Base-by-base conservation (phyloP, 1,139 yeast genomes). In the Debaryomyces sp. region DNA sequence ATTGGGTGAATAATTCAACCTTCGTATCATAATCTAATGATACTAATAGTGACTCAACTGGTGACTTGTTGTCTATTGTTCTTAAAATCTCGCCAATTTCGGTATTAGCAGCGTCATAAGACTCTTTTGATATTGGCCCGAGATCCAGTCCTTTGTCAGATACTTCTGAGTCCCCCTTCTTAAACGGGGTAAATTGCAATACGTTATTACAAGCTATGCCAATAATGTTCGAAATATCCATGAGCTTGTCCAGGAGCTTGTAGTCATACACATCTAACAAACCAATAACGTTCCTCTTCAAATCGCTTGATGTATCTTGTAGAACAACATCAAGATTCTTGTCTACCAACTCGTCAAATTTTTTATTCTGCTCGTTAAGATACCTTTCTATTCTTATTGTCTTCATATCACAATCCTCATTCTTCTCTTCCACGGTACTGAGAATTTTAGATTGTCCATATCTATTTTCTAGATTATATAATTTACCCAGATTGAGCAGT, bases 291-390 rank as follows among this genome's bases (percentile, higher is more conserved):
- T 41, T 41, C 21, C 22, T 23, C 23, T 43, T 35, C 13, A 46
- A 45, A 8, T 45, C 50, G 8, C 35, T 30, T 10, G 42, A 50
- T 13, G 51, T 49, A 34, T 53, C 56, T 44, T 61, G 64, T 46
- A 67, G 55, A 9, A 67, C 71, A 12, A 56, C 59, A 37, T 62
- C 66, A 22, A 71, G 48, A 51, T 75, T 75, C 22, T 68, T 64
- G 44, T 64, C 60, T 36, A 75, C 73, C 30, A 75, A 62, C 15
- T 62, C 58, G 52, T 73, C 72, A 54, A 75, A 74, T 54, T 71
- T 73, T 35, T 58, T 58, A 54, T 71, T 70, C 52, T 75, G 80
- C 43, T 73, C 77, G 43, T 60, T 60, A 48, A 75, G 57, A 49
- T 71, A 75, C 47, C 61, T 61, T 43, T 63, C 60, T 30, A 60